Evolutionary conservation across 371 early-diverging fungal genomes (phyloP).

Genomic region (Mycotypha africana): DNA sequence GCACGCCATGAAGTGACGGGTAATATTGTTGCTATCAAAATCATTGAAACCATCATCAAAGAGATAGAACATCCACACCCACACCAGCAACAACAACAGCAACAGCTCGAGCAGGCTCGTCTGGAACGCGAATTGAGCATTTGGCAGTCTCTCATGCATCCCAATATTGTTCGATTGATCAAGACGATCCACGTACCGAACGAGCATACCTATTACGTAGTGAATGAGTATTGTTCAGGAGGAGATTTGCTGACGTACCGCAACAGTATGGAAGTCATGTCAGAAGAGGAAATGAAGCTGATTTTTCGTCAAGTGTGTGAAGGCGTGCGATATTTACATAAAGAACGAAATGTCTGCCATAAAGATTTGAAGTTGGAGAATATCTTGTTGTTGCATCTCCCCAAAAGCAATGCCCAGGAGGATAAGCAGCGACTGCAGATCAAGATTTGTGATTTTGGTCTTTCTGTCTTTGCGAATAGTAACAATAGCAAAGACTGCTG

Average conservation of each 20-base stretch:
- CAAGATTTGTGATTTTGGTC: slow-evolving; percentile 91
- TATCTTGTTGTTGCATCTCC: slow-evolving; percentile 60
- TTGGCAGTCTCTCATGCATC: slow-evolving; percentile 70
- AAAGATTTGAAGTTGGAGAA: slow-evolving; percentile 95
- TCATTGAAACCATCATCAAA: too few relatives aligned
- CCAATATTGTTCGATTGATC: slow-evolving; percentile 55
- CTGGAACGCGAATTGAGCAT: slow-evolving; percentile 54
- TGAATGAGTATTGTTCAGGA: slow-evolving; percentile 61
- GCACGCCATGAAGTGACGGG: too few relatives aligned
- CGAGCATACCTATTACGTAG: slow-evolving; percentile 50
- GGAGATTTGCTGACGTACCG: slow-evolving; percentile 44
- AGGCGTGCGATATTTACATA: slow-evolving; percentile 80
- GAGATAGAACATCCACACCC: too few relatives aligned
- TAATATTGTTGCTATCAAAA: too few relatives aligned
- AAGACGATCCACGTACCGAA: slow-evolving; percentile 57
- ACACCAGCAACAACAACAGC: too few relatives aligned
- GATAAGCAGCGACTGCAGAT: slow-evolving; percentile 31
- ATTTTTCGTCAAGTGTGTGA: slow-evolving; percentile 65
- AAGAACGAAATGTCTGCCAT: slow-evolving; percentile 71
- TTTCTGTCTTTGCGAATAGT: slow-evolving; percentile 44
- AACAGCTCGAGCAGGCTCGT: too few relatives aligned
- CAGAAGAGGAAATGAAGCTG: too few relatives aligned
- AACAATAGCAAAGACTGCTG: too few relatives aligned
- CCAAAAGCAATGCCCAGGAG: too few relatives aligned
- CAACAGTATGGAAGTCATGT: too few relatives aligned